Percentiles rank a stretch among this genome's conserved stretches.
phyloP scores from a whole-genome alignment of 2,329 filamentous ascomycete species.

The Fragosphaeria purpurea region DNA sequence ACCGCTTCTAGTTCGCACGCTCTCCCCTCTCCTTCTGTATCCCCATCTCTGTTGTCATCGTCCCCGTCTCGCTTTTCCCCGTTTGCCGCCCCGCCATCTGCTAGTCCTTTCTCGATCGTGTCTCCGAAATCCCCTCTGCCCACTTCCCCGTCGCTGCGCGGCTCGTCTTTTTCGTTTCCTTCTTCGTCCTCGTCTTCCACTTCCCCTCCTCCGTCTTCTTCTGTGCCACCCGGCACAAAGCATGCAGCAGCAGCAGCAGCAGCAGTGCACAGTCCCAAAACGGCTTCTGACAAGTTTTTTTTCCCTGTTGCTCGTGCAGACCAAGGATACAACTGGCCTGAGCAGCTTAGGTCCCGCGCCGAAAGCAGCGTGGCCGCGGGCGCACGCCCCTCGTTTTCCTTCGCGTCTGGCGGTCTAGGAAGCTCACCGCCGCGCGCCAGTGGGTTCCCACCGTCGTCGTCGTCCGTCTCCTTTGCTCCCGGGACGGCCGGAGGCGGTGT shows the following conservation, averaged over 20 bases:
- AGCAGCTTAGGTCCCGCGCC: constrained; percentile 85
- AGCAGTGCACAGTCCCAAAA: constrained; percentile 33
- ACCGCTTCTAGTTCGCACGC: not conserved
- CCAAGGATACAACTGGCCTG: constrained; percentile 95
- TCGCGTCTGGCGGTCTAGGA: constrained; percentile 32
- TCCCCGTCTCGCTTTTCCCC: not conserved
- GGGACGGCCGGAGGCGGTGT: constrained; percentile 5
- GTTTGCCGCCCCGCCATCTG: constrained; percentile 15
- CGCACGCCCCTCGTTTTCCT: constrained; percentile 48
- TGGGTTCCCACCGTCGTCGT: constrained; percentile 2
- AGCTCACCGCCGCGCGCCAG: constrained; percentile 32
- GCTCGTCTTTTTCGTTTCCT: constrained; percentile 7
- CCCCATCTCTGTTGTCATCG: not conserved
- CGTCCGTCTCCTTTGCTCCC: not conserved
- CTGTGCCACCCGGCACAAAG: not conserved
- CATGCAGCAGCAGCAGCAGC: not conserved
- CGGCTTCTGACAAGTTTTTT: constrained; percentile 53
- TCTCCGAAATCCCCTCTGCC: not conserved
- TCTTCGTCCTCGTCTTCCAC: constrained; percentile 16
- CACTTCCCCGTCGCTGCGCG: too few relatives aligned
- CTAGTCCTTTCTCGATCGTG: constrained; percentile 8
- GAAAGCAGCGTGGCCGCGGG: constrained; percentile 60
- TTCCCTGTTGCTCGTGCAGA: constrained; percentile 51
- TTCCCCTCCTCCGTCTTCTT: not conserved
- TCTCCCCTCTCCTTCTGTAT: not conserved